Conservation (phyloP, 2,329 filamentous ascomycete species). For the Plectosphaerella plurivora region DNA sequence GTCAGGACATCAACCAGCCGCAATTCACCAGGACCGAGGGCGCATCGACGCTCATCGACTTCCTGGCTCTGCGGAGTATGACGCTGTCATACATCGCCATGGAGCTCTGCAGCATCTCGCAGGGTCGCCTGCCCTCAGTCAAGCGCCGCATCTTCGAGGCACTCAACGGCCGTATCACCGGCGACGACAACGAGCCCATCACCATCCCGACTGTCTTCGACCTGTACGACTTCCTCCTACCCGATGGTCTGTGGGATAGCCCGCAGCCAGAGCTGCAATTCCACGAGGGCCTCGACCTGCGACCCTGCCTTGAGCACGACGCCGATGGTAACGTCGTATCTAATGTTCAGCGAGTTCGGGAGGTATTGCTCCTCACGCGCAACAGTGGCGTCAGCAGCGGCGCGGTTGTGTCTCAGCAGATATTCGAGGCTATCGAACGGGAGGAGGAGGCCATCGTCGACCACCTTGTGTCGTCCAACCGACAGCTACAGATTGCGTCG, state of each 20-base stretch:
- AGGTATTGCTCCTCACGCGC: conserved; percentile 68
- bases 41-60: conserved; percentile 67
- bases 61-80: conserved; percentile 71
- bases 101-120: conserved; percentile 75
- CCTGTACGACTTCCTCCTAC: conserved; percentile 79
- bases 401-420: conserved; percentile 43
- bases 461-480: conserved; percentile 60
- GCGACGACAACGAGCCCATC: conserved; percentile 61
- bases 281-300: conserved; percentile 64
- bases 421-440: conserved; percentile 44
- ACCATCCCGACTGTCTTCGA: conserved; percentile 79
- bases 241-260: conserved; percentile 44
- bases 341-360: conserved; percentile 65
- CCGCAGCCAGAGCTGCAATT: conserved; percentile 51
- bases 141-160: conserved; percentile 66
- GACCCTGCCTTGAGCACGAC: conserved; percentile 57
- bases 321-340: conserved; percentile 56
- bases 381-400: conserved; percentile 53
- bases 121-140: conserved; percentile 64
- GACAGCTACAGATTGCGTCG: conserved; percentile 51
- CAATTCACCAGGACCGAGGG: conserved; percentile 67
- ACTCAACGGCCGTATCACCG: conserved; percentile 70
- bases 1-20: conserved; percentile 51
- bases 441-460: conserved; percentile 59
- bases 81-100: conserved; percentile 80